These are phyloP conservation scores for Globisporangium emineosum DNA, from an alignment of 352 stramenopile genomes.

Conservation along the genomic window DNA sequence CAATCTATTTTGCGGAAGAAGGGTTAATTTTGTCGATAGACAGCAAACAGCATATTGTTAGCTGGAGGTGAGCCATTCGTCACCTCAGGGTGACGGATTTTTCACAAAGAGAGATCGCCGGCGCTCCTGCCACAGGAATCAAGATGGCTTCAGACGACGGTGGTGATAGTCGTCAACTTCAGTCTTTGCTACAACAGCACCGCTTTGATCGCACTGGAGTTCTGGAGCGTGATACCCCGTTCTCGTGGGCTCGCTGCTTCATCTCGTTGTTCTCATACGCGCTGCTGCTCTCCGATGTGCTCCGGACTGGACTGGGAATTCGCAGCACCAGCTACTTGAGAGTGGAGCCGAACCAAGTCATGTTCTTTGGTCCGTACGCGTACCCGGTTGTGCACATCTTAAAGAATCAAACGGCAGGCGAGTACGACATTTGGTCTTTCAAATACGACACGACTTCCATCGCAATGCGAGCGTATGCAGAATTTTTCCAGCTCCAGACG, in stretches of 20 bases:
- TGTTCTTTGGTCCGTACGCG: slow-evolving; percentile 9
- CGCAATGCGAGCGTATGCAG: slow-evolving; percentile 16
- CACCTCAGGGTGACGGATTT: no score
- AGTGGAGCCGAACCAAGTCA: slow-evolving; percentile 1
- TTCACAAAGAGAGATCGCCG: neutral
- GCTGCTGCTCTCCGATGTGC: slow-evolving; percentile 19
- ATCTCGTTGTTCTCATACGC: slow-evolving; percentile 15
- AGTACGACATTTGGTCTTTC: slow-evolving; percentile 16
- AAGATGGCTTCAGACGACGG: neutral
- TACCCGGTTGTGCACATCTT: slow-evolving; percentile 3
- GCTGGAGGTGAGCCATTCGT: no score
- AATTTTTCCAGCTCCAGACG: slow-evolving; percentile 7
- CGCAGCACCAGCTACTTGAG: neutral
- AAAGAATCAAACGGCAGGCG: neutral
- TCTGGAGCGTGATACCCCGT: neutral
- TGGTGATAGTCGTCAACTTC: neutral
- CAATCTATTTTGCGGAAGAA: neutral
- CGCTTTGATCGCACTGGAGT: neutral
- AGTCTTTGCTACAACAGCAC: neutral
- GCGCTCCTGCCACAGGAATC: neutral
- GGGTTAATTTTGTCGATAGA: neutral
- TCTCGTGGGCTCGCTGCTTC: slow-evolving; percentile 12
- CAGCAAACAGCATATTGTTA: neutral
- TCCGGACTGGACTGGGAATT: slow-evolving; percentile 2
- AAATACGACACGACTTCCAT: slow-evolving; percentile 30